Conservation (phyloP, 2,329 filamentous ascomycete genomes). For the Beauveria brongniartii region DNA sequence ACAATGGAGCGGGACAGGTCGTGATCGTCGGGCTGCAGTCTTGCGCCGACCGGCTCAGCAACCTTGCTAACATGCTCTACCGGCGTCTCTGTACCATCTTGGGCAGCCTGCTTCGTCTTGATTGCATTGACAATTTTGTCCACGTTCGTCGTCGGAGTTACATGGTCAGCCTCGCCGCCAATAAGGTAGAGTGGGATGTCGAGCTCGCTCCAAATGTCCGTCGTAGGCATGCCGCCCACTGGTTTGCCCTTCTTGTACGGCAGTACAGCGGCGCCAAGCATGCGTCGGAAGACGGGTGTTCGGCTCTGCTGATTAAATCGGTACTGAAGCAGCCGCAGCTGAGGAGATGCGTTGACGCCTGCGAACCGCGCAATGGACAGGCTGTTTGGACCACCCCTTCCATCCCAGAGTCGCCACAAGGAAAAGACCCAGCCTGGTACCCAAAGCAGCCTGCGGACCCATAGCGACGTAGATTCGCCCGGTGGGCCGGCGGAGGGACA, state of each 20-base stretch:
- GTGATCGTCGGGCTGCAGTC: slow-evolving; percentile 13
- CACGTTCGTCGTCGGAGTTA: slow-evolving; percentile 66
- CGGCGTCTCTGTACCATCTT: slow-evolving; percentile 7
- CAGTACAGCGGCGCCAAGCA: slow-evolving; percentile 66
- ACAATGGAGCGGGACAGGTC: slow-evolving; percentile 38
- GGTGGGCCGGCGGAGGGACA: slow-evolving; percentile 67
- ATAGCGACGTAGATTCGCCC: slow-evolving; percentile 32
- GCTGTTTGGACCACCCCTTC: slow-evolving; percentile 69
- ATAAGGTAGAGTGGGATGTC: slow-evolving; percentile 69
- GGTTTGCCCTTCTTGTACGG: slow-evolving; percentile 44
- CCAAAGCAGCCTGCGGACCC: slow-evolving; percentile 51
- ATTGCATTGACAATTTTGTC: slow-evolving; percentile 52
- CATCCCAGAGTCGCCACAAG: slow-evolving; percentile 69
- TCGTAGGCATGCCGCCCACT: slow-evolving; percentile 58
- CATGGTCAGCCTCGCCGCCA: slow-evolving; percentile 65
- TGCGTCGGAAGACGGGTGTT: slow-evolving; percentile 74
- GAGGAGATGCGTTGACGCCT: slow-evolving; percentile 54
- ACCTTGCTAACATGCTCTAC: slow-evolving; percentile 1
- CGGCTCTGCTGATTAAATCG: slow-evolving; percentile 76
- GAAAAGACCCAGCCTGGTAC: slow-evolving; percentile 69
- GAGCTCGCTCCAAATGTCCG: slow-evolving; percentile 64
- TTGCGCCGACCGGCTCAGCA: slow-evolving; percentile 7
- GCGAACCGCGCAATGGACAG: slow-evolving; percentile 72
- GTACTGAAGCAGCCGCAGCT: slow-evolving; percentile 60
- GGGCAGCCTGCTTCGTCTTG: slow-evolving; percentile 11